Percentiles rank a stretch among this genome's conserved stretches.
Evolutionary conservation across 1,284 basidiomycete genomes (phyloP).

Genomic region (Neolentinus lepideus): DNA sequence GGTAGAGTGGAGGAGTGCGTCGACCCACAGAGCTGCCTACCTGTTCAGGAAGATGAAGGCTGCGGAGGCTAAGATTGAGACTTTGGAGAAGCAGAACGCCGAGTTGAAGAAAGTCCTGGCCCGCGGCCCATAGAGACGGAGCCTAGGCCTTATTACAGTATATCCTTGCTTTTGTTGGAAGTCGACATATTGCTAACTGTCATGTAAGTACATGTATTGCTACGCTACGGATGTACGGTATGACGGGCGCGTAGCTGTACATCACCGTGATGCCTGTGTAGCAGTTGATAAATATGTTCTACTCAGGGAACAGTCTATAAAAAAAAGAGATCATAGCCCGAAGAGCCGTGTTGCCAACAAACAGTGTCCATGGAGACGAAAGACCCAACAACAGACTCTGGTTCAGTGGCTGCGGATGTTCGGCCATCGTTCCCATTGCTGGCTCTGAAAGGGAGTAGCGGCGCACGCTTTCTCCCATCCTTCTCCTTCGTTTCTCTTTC

Average conservation of each 20-base stretch:
- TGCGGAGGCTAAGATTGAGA: slow-evolving; percentile 60
- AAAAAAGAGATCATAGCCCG: neutral
- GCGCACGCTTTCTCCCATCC: neutral
- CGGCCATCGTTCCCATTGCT: slow-evolving; percentile 1
- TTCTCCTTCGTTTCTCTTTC: neutral
- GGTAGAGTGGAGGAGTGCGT: slow-evolving; percentile 43
- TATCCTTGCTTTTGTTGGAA: no score
- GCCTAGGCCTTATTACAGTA: neutral
- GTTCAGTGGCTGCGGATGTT: neutral
- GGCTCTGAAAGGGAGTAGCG: neutral
- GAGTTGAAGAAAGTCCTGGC: slow-evolving; percentile 47
- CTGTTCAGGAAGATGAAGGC: slow-evolving; percentile 71
- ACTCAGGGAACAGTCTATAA: neutral
- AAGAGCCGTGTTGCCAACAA: neutral
- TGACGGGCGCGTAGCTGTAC: no score
- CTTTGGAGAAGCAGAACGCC: slow-evolving; percentile 60
- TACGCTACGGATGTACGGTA: no score
- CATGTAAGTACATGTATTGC: no score
- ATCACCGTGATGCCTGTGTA: no score
- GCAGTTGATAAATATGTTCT: neutral
- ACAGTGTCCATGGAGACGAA: neutral
- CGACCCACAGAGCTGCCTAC: slow-evolving; percentile 51
- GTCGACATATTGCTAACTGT: no score
- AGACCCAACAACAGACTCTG: neutral
- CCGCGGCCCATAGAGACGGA: neutral